Conservation (phyloP, 2,329 filamentous ascomycete genomes). For the Volutella citrinella region DNA sequence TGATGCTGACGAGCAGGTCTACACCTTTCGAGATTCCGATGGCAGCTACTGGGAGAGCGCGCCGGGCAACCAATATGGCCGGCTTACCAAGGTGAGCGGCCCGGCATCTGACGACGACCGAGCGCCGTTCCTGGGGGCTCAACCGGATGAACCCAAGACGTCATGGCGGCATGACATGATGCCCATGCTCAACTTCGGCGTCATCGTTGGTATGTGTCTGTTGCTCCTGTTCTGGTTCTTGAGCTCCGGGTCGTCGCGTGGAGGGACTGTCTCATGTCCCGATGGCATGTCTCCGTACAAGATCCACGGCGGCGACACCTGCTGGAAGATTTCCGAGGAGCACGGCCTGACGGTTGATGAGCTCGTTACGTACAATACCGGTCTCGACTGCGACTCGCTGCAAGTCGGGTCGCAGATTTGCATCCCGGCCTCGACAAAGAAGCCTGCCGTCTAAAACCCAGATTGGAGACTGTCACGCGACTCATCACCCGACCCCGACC, state of each 20-base stretch:
- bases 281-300: constrained; percentile 34
- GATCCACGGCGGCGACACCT: constrained; percentile 47
- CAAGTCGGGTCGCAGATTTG: constrained; percentile 42
- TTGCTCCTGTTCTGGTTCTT: constrained; percentile 50
- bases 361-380: constrained; percentile 42
- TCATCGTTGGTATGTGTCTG: constrained; percentile 50
- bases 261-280: constrained; percentile 21
- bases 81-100: constrained; percentile 38
- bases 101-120: constrained; percentile 23
- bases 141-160: constrained; percentile 23
- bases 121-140: constrained; percentile 29
- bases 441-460: constrained; percentile 1
- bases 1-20: constrained; percentile 52
- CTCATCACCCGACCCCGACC: too few relatives aligned
- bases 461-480: too few relatives aligned
- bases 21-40: constrained; percentile 48
- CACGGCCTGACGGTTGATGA: constrained; percentile 42
- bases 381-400: constrained; percentile 46
- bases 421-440: constrained; percentile 32
- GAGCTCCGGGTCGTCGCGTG: constrained; percentile 23
- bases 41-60: constrained; percentile 50
- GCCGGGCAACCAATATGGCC: constrained; percentile 48
- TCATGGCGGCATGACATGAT: constrained; percentile 52
- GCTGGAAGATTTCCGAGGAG: constrained; percentile 48
- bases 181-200: constrained; percentile 57